Evolutionary conservation across 148 eudicot genomes (phyloP), one percentile per base, ranked within the genome.

Genomic region (Fagopyrum esculentum): DNA sequence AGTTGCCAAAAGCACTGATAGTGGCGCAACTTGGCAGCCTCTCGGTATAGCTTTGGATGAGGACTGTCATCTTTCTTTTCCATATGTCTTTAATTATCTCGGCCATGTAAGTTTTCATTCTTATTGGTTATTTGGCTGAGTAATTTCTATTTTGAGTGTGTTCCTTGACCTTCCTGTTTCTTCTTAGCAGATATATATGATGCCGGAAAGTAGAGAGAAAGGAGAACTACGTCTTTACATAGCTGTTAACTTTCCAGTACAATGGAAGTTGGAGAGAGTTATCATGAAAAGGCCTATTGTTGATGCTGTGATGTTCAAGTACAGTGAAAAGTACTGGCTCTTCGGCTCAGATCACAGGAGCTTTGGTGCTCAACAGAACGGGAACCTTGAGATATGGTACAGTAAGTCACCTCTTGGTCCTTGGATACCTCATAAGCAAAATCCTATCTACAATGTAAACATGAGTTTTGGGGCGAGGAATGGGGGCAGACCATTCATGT

Each of bases 61-160:
- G 76, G 89, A 87, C 48, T 95, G 99, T 97, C 99, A 95, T 83
- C 97, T 95, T 74, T 95, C 99, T 46, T 92, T 84, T 80, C 99
- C 99, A 17, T 95, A 85, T 73, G 83, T 95, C 75, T 95, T 95
- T 71, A 75, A 87, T 56, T 86, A 86, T 84, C 80, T 86, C 66
- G 94, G 83, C 73, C 84, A 90, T 49, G 99, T 92, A 83, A 81
- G 86, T 69, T 71, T 22, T 71, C n/a, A 71, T 66, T 44, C 71
- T 22, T 22, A 22, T 22, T 22, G 26, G 26, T 22, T 22, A 22
- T 22, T 22, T 22, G 26, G 26, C 26, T 22, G 26, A 22, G 26
- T 22, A 22, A 22, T 22, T 22, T 22, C 26, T 22, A 22, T 22
- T 22, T 22, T 22, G 26, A 22, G 26, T 22, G 26, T 22, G 26